Evolutionary conservation across 1,284 basidiomycete genomes (phyloP), one percentile per base, ranked within the genome.

Genomic region (Tetrapyrgos nigripes): DNA sequence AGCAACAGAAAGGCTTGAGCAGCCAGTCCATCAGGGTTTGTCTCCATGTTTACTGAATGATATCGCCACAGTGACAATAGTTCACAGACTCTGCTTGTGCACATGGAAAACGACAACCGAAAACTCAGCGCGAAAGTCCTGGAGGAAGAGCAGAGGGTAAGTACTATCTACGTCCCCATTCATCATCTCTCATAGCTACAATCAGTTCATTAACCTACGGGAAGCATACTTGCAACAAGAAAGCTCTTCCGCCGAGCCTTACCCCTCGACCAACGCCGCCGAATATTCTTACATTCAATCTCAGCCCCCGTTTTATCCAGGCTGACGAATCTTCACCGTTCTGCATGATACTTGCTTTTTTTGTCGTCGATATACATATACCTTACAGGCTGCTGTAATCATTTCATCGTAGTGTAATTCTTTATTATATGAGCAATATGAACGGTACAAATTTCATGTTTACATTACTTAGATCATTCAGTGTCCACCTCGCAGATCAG

Each of bases 71-170:
- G 29, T 14, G 28, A 1, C 44, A 17, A 37, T 56, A 76, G 73
- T 80, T 79, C 0, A 44, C 26, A 61, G 59, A 61, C 59, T 14
- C 75, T 89, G 52, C 77, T 90, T 11, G 83, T 89, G 1, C 85
- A 89, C 63, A 88, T 87, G 83, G 82, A 88, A 62, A 80, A 82
- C 46, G 78, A 73, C 3, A 79, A 81, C 43, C 74, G 77, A 55
- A 76, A 79, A 26, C 74, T 85, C 40, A 81, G 86, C 64, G 65
- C 74, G 21, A 75, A 77, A 58, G 83, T 79, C 3, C 63, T 80
- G 2, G 69, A 72, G 17, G 84, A 87, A 64, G 87, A 89, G 65
- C 76, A 82, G 59, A 76, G 76, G 63, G 87, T 88, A 62, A 56
- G 78, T 65, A 27, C 53, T 26, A 28, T 27, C 29, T 2, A 24